Percentiles rank a stretch among this genome's conserved stretches.
These are phyloP conservation scores for Fragilaria crotonensis DNA, from an alignment of 108 stramenopile species.

Conservation along the genomic window DNA sequence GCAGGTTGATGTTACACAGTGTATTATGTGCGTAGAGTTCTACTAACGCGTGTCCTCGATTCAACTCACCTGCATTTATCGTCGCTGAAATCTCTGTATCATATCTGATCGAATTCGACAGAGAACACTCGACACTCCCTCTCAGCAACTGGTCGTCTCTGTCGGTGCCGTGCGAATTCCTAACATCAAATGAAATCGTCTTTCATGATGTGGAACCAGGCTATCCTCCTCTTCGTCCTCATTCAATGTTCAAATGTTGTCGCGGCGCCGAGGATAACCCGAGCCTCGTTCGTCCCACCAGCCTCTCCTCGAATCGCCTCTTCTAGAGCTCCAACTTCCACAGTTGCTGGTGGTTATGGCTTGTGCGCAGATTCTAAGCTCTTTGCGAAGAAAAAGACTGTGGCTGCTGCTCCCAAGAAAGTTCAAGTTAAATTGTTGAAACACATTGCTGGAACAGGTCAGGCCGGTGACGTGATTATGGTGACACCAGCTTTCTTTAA, in stretches of 20 bases:
- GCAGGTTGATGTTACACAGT: too few relatives aligned
- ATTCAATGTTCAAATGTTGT: constrained; percentile 1
- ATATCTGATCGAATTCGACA: too few relatives aligned
- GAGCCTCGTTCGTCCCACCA: constrained; percentile 37
- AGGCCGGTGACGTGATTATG: constrained; percentile 57
- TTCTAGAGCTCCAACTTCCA: constrained; percentile 4
- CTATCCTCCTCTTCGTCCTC: neutral
- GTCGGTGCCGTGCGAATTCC: too few relatives aligned
- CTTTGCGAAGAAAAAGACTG: constrained; percentile 14
- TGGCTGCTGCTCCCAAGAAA: constrained; percentile 26
- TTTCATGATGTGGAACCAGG: too few relatives aligned
- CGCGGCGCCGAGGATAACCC: neutral
- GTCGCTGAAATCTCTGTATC: too few relatives aligned
- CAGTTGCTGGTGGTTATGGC: constrained; percentile 25
- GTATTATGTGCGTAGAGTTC: too few relatives aligned
- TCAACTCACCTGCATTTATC: too few relatives aligned
- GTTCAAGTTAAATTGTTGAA: constrained; percentile 66
- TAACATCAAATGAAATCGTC: too few relatives aligned
- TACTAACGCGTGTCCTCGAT: too few relatives aligned
- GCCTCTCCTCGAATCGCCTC: constrained; percentile 16
- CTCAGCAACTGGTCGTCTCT: too few relatives aligned
- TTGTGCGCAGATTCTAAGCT: constrained; percentile 3
- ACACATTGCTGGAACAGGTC: constrained; percentile 59
- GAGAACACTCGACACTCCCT: too few relatives aligned
- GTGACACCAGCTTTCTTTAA: constrained; percentile 71